Percentiles rank a stretch among this genome's conserved stretches.
phyloP scores from a whole-genome alignment of 2,329 filamentous ascomycete species.

The Colletotrichum sp. region DNA sequence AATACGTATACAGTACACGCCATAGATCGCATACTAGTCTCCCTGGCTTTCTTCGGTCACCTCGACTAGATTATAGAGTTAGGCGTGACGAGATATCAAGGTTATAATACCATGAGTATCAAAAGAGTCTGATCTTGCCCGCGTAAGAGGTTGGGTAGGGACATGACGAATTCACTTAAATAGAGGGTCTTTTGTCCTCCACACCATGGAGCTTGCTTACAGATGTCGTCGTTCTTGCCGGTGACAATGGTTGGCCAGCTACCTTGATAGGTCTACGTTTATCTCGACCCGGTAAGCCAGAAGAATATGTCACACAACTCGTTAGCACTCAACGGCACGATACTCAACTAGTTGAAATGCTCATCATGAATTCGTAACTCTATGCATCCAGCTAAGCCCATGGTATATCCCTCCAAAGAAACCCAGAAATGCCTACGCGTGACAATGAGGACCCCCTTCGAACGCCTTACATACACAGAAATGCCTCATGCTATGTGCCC shows the following conservation, averaged over 20 bases:
- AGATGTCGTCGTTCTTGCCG: too few relatives aligned
- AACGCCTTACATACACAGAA: background rate
- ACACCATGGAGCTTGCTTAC: too few relatives aligned
- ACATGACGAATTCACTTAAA: too few relatives aligned
- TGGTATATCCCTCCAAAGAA: background rate
- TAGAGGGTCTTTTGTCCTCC: too few relatives aligned
- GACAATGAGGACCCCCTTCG: background rate
- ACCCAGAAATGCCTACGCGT: background rate
- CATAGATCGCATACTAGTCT: accelerated
- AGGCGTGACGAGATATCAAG: too few relatives aligned
- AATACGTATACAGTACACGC: accelerated
- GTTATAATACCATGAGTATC: too few relatives aligned
- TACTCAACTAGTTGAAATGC: background rate
- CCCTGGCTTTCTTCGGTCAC: accelerated
- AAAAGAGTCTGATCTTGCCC: too few relatives aligned
- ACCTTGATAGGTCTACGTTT: too few relatives aligned
- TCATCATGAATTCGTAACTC: background rate
- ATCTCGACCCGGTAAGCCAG: too few relatives aligned
- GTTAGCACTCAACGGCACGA: too few relatives aligned
- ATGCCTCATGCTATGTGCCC: background rate
- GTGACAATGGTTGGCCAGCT: too few relatives aligned
- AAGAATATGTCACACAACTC: background rate
- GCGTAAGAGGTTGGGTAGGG: too few relatives aligned
- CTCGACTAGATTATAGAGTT: background rate
- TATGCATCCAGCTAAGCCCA: background rate